Evolutionary conservation across 495 filamentous ascomycete genomes (phyloP), one percentile per base, ranked within the genome.

Genomic region (Penicillium steckii): DNA sequence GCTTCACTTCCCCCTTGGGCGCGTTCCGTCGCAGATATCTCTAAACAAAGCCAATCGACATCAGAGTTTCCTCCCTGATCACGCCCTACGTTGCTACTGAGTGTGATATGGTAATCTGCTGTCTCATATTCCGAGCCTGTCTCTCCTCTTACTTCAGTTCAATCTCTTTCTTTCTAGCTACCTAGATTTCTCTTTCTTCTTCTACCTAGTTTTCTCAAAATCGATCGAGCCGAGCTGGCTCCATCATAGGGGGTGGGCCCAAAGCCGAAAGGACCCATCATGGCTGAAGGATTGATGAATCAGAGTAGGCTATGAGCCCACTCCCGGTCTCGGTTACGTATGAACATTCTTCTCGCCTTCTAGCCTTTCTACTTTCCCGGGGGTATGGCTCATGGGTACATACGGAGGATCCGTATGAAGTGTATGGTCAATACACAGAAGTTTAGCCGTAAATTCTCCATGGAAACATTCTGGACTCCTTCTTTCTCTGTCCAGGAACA

Each of bases 261-360:
- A 12, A 26, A 3, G 21, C 51, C 43, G 50, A 52, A n/a, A 13
- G 10, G 35, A 22, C 33, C 33, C 13, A 15, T 37, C 10, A 29
- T 41, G 33, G 44, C 12, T 15, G 2, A n/a, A 15, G 33, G 15
- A 37, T 37, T n/a, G 32, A 18, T 48, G 40, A 60, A 56, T 56
- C 44, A 50, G 40, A 52, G 27, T 30, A 19, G 51, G 46, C 40
- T 57, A 59, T 44, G 50, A 63, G 55, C 56, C 61, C 53, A 63
- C 64, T 63, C 51, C 60, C 52, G 51, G 62, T 60, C 58, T 68
- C 63, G 59, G 61, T 70, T 72, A 70, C 67, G 66, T 67, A 64
- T 63, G 60, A 63, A 59, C 66, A 66, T 69, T 70, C 67, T 71
- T 71, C 62, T 60, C 40, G 33, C 50, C 68, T 71, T 71, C 68